These are phyloP conservation scores for Termitomyces eurrhizus DNA, from an alignment of 768 basidiomycete species.

Conservation along the genomic window DNA sequence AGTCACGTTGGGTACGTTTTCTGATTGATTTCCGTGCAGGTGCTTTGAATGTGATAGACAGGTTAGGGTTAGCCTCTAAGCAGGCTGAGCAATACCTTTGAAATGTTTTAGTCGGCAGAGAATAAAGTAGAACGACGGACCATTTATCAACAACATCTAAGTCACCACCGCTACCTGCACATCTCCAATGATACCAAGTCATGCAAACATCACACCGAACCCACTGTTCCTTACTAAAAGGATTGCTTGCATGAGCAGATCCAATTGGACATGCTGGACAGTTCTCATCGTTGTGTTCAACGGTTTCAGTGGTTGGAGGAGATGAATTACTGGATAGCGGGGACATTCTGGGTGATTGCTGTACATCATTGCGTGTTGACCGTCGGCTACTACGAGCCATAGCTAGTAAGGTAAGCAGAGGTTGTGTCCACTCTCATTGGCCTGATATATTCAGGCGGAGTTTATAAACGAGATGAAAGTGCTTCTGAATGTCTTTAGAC, in stretches of 20 bases:
- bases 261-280: constrained; percentile 53
- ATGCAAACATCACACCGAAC: constrained; percentile 80
- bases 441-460: not conserved
- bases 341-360: constrained; percentile 30
- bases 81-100: constrained; percentile 71
- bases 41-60: constrained; percentile 68
- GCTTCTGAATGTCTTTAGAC: no score
- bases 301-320: constrained; percentile 20
- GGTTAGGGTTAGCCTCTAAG: constrained; percentile 51
- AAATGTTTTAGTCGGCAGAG: constrained; percentile 10
- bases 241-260: constrained; percentile 24
- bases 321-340: constrained; percentile 25
- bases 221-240: constrained; percentile 67
- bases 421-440: not conserved
- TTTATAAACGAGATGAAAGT: not conserved
- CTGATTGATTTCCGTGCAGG: constrained; percentile 80
- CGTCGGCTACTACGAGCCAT: constrained; percentile 48
- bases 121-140: constrained; percentile 33
- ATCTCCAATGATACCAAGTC: constrained; percentile 83
- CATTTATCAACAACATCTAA: constrained; percentile 75
- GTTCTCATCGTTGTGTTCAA: constrained; percentile 19
- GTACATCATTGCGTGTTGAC: constrained; percentile 31
- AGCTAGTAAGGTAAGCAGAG: not conserved
- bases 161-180: constrained; percentile 64
- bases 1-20: constrained; percentile 72